Base-by-base conservation (phyloP, 202 grass and related monocot genomes). In the Eragrostis tef region DNA sequence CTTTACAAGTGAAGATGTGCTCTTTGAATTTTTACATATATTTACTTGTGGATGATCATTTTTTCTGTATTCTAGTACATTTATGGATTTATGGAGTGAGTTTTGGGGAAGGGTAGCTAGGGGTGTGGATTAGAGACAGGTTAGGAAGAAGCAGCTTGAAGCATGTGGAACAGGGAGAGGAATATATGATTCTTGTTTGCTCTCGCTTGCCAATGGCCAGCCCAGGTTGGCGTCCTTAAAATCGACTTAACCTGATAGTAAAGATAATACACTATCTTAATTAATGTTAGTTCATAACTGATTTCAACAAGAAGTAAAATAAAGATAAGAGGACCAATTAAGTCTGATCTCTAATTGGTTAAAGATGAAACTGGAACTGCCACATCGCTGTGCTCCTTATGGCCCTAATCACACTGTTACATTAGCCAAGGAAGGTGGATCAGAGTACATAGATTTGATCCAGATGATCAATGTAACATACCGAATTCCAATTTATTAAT, bases 1-100 rank as follows among this genome's bases (percentile, higher is more conserved):
- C 1, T 68, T 29, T 71, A 67, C 42, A 50, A 81, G 21, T 60
- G 7, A 14, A 75, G 12, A 26, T 64, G 21, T 54, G 39, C 24
- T 24, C 42, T 57, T 27, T 77, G n/a, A 67, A 68, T 51, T 52
- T 39, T 27, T 56, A 19, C 31, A 72, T 54, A 72, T 46, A 19
- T 6, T 48, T 22, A 39, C 17, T 39, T 69, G 53, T 26, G 50
- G 41, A 26, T 71, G n/a, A 43, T 20, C 31, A 78, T 16, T 48
- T 76, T 54, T 27, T 21, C 53, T 21, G 6, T 63, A 63, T 25
- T 71, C 7, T 79, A 42, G 9, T 50, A 52, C 6, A 34, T 26
- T 36, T 72, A 72, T 73, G 49, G 1, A 34, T 26, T 36, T 72
- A 72, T 73, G 49, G 1, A 52, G 7, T 52, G 47, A 39, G 9